Conservation (phyloP, 768 basidiomycete genomes). For the Tricholoma furcatifolium region DNA sequence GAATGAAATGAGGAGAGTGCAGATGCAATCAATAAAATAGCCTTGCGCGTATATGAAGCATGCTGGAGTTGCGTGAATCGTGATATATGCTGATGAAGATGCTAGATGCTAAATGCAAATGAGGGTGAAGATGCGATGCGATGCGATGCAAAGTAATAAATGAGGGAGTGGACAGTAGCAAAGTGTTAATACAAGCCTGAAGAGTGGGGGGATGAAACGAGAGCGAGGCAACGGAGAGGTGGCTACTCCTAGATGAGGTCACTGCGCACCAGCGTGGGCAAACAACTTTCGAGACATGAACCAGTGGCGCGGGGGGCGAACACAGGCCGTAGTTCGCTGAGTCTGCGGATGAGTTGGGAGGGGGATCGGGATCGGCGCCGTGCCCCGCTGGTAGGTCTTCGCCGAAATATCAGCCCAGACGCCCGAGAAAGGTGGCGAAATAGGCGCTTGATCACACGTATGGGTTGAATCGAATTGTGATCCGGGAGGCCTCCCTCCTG, state of each 20-base stretch:
- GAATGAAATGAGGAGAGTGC: not conserved
- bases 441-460: slow-evolving; percentile 36
- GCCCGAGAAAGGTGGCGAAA: slow-evolving; percentile 34
- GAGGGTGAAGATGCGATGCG: slow-evolving; percentile 14
- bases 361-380: slow-evolving; percentile 18
- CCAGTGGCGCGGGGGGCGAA: slow-evolving; percentile 49
- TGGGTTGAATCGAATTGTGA: slow-evolving; percentile 31
- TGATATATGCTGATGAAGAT: slow-evolving; percentile 1
- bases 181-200: not conserved
- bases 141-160: slow-evolving; percentile 4
- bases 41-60: not conserved
- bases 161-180: not conserved
- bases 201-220: not conserved
- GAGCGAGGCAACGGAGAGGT: not conserved
- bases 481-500: slow-evolving; percentile 26
- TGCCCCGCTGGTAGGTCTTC: slow-evolving; percentile 15
- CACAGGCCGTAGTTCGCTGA: slow-evolving; percentile 16
- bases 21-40: slow-evolving; percentile 6
- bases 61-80: not conserved
- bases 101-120: slow-evolving; percentile 12
- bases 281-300: slow-evolving; percentile 55
- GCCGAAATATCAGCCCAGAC: slow-evolving; percentile 28
- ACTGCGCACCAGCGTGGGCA: slow-evolving; percentile 36
- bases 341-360: slow-evolving; percentile 27
- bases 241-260: slow-evolving; percentile 9